Evolutionary conservation across 2,329 filamentous ascomycete species (phyloP), one percentile per base, ranked within the genome.

Genomic region (Chalara sp.): DNA sequence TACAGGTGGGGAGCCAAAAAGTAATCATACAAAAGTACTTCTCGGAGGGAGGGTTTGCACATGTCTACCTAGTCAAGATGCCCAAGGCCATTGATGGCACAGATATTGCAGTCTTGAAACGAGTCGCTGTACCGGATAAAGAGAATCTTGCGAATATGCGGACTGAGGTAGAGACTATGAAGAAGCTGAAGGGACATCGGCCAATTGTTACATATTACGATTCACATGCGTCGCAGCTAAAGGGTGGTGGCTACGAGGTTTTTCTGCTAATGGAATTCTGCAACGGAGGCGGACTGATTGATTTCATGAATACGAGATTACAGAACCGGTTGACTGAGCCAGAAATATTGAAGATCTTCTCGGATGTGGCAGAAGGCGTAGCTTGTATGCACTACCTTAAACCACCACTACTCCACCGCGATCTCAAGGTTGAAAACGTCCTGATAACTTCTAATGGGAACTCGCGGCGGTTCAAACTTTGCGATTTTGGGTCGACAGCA

Each of bases 371-470:
- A 45, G 92, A 97, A 72, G 93, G 93, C 37, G 90, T 99, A 43
- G 93, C 93, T 32, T 96, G 90, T 68, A 99, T 99, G 93, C 93
- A 99, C 71, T 99, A 99, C 70, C 83, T 99, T 46, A 95, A 95
- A 70, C 93, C 93, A 5, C 84, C 93, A 46, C 73, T 99, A 50
- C 76, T 99, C 52, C 93, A 99, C 69, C 83, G 93, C 57, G 93
- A 99, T 69, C 73, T 99, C 56, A 99, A 99, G 72, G 92, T 99
- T 56, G 93, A 99, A 71, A 99, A 99, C 65, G 90, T 99, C 42
- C 78, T 99, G 51, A 99, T 99, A 57, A 63, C 61, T 10, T 56
- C 78, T 41, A 76, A 78, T 45, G 80, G 79, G 8, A 76, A 77
- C n/a, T 78, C 79, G 40, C 83, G 80, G 60, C 79, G 84, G 58